phyloP scores from a whole-genome alignment of 2,329 filamentous ascomycete genomes.

The Amylocarpus encephaloides region DNA sequence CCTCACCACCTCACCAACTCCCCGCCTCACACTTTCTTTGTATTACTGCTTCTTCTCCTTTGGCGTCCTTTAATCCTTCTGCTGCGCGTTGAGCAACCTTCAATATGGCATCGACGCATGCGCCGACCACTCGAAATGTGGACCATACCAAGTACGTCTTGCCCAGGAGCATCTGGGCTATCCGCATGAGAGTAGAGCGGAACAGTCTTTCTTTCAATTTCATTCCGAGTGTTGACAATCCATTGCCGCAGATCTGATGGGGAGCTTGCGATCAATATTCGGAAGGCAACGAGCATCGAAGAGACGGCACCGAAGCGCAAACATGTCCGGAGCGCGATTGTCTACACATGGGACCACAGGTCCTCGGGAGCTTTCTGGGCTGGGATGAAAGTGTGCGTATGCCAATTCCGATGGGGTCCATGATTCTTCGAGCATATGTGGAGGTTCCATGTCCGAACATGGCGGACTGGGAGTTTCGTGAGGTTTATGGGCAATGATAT shows the following conservation, averaged over 20 bases:
- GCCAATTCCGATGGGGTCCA: background rate
- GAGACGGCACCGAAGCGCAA: constrained; percentile 70
- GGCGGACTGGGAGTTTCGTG: background rate
- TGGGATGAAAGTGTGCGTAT: constrained; percentile 89
- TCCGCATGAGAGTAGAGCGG: background rate
- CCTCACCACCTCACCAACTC: too few relatives aligned
- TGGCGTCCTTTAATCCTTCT: background rate
- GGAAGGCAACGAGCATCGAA: constrained; percentile 62
- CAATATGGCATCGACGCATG: constrained; percentile 27
- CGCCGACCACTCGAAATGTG: constrained; percentile 28
- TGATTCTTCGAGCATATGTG: too few relatives aligned
- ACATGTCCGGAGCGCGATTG: constrained; percentile 96
- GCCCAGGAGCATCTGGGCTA: constrained; percentile 4
- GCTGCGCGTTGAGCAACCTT: constrained; percentile 17
- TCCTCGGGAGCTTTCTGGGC: constrained; percentile 93
- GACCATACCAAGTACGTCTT: constrained; percentile 31
- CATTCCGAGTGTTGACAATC: constrained; percentile 8
- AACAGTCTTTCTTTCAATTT: background rate
- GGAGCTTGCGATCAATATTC: constrained; percentile 64
- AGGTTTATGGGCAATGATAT: background rate
- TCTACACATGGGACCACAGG: constrained; percentile 99
- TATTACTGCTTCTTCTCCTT: background rate
- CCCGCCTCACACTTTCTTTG: background rate
- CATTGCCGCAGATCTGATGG: constrained; percentile 50
- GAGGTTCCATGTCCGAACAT: background rate